Conservation (phyloP, 1,284 basidiomycete species). For the Apiotrichum gracile region DNA sequence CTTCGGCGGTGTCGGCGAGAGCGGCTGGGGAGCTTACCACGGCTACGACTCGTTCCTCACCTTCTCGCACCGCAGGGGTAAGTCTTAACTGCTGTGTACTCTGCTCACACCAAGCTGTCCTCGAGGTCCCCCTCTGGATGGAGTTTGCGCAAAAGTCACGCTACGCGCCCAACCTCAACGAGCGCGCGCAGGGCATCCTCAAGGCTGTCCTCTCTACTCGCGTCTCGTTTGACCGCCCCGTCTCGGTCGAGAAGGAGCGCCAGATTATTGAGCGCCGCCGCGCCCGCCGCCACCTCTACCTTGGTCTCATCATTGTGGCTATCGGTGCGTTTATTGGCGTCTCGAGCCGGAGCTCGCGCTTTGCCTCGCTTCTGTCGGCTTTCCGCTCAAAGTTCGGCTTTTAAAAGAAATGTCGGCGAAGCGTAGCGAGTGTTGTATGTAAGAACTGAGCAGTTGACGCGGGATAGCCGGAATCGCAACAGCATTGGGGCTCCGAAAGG, state of each 20-base stretch:
- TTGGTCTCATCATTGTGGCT: constrained; percentile 9
- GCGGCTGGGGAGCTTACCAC: constrained; percentile 46
- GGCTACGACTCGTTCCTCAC: constrained; percentile 43
- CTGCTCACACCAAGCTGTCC: constrained; percentile 20
- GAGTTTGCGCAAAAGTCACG: constrained; percentile 23
- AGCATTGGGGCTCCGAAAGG: no score
- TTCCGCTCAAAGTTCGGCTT: constrained; percentile 5
- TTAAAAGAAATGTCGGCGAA: no score
- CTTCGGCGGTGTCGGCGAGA: constrained; percentile 46
- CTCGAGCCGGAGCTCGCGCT: not conserved
- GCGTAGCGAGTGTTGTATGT: no score
- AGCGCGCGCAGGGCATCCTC: constrained; percentile 19
- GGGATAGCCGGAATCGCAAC: no score
- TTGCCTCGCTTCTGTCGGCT: not conserved
- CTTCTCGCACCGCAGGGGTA: constrained; percentile 43
- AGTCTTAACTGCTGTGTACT: constrained; percentile 2
- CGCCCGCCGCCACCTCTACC: constrained; percentile 8
- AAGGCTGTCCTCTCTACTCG: constrained; percentile 23
- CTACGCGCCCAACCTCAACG: constrained; percentile 33
- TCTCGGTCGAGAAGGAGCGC: constrained; percentile 36
- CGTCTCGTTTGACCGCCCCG: constrained; percentile 29
- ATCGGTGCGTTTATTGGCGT: constrained; percentile 15
- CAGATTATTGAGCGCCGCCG: constrained; percentile 3
- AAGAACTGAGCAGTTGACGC: no score
- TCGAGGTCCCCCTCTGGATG: constrained; percentile 32